A percentile compares a stretch with the other conserved stretches of the same genome.
phyloP scores from a whole-genome alignment of 1,284 basidiomycete genomes.

The Tetrapyrgos nigripes region DNA sequence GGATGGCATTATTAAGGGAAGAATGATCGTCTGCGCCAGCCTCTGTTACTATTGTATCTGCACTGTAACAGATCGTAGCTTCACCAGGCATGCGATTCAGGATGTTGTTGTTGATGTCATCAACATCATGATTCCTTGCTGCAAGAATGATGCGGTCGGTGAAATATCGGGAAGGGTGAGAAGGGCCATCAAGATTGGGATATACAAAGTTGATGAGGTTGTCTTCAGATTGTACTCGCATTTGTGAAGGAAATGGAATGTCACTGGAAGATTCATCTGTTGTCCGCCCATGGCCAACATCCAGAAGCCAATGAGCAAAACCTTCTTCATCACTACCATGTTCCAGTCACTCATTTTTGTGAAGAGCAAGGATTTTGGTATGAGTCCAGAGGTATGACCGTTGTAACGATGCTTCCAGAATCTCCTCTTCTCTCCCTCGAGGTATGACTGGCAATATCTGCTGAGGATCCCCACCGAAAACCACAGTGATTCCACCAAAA shows the following conservation, averaged over 20 bases:
- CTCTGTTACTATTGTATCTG: constrained; percentile 22
- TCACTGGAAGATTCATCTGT: neutral
- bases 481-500: constrained; percentile 46
- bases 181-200: constrained; percentile 16
- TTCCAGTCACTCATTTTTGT: constrained; percentile 45
- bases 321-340: constrained; percentile 21
- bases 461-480: constrained; percentile 50
- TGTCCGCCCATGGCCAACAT: constrained; percentile 44
- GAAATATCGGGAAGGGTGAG: constrained; percentile 39
- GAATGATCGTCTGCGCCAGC: constrained; percentile 11
- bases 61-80: constrained; percentile 22
- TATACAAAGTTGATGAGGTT: constrained; percentile 13
- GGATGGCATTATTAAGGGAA: constrained; percentile 12
- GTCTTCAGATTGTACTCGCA: constrained; percentile 23
- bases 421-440: constrained; percentile 38
- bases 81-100: constrained; percentile 37
- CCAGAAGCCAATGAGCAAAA: constrained; percentile 48
- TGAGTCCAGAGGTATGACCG: constrained; percentile 42
- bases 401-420: constrained; percentile 40
- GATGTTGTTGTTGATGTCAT: constrained; percentile 36
- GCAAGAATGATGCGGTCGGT: constrained; percentile 42
- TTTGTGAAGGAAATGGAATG: constrained; percentile 30
- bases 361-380: constrained; percentile 35
- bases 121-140: constrained; percentile 42
- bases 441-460: constrained; percentile 37